phyloP scores from a whole-genome alignment of 2,329 filamentous ascomycete genomes.

The Alternaria metachromatica region DNA sequence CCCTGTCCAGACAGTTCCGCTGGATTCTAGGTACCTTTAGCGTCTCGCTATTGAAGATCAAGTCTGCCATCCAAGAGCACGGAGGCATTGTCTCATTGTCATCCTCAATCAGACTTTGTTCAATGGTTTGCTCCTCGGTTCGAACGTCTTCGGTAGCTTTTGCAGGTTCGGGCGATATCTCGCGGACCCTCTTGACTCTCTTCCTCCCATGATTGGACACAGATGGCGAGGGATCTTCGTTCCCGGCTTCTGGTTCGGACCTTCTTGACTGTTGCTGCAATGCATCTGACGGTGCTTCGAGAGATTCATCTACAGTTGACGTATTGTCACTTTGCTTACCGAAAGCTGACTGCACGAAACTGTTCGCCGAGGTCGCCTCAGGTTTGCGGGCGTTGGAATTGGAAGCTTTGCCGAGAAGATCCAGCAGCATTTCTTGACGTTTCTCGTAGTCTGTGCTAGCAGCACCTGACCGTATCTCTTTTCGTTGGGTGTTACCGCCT shows the following conservation, averaged over 20 bases:
- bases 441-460: neutral
- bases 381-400: neutral
- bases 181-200: neutral
- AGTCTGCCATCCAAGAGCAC: conserved; percentile 34
- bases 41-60: conserved; percentile 27
- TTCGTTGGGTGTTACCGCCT: conserved; percentile 26
- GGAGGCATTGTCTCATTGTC: neutral
- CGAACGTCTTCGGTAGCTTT: neutral
- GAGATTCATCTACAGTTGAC: neutral
- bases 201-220: neutral
- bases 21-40: conserved; percentile 56
- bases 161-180: neutral
- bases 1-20: conserved; percentile 54
- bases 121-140: neutral
- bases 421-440: neutral
- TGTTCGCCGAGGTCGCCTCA: neutral
- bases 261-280: neutral
- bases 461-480: conserved; percentile 14
- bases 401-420: neutral
- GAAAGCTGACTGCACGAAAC: neutral
- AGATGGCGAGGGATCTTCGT: neutral
- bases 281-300: neutral
- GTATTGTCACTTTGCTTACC: neutral
- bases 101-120: neutral
- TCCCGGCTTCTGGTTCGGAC: neutral